Percentiles rank a stretch among this genome's conserved stretches.
phyloP scores from a whole-genome alignment of 2,329 filamentous ascomycete species.

The Corynespora cassiicola region DNA sequence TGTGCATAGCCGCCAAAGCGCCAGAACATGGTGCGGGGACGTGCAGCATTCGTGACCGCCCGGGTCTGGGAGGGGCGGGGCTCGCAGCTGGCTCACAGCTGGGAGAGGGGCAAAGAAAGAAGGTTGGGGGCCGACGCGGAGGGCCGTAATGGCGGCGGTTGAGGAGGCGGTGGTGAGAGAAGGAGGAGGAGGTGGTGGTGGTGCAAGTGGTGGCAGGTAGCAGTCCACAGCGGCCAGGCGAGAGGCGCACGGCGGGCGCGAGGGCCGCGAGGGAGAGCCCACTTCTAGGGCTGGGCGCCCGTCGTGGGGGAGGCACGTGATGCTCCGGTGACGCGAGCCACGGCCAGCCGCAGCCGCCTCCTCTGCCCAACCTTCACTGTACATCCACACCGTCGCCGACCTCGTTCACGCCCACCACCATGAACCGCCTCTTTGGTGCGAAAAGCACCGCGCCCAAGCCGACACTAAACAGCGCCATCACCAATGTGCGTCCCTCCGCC shows the following conservation, averaged over 20 bases:
- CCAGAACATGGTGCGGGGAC: conserved; percentile 88
- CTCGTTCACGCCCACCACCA: conserved; percentile 50
- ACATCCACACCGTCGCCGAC: not conserved
- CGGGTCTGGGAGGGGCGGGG: too few species aligned
- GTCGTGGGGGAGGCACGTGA: conserved; percentile 2
- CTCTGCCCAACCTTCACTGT: not conserved
- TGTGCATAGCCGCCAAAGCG: conserved; percentile 98
- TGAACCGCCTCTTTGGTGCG: conserved; percentile 96
- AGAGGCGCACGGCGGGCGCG: conserved; percentile 1
- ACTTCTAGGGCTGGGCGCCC: too few species aligned
- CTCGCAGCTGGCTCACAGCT: too few species aligned
- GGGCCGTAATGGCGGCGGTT: too few species aligned
- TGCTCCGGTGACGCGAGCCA: conserved; percentile 5
- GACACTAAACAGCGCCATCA: conserved; percentile 81
- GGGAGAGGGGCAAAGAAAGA: too few species aligned
- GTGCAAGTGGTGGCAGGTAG: conserved; percentile 15
- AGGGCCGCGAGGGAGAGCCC: too few species aligned
- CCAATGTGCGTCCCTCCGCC: conserved; percentile 65
- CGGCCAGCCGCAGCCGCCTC: not conserved
- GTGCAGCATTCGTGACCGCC: too few species aligned
- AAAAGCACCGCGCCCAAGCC: conserved; percentile 89
- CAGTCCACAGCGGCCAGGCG: too few species aligned
- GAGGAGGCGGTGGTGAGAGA: conserved; percentile 35
- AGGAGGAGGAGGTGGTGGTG: conserved; percentile 13
- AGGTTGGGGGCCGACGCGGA: too few species aligned